These are phyloP conservation scores for Magnolia changhungtana DNA, from an alignment of 164 flowering plant species.

Conservation along the genomic window DNA sequence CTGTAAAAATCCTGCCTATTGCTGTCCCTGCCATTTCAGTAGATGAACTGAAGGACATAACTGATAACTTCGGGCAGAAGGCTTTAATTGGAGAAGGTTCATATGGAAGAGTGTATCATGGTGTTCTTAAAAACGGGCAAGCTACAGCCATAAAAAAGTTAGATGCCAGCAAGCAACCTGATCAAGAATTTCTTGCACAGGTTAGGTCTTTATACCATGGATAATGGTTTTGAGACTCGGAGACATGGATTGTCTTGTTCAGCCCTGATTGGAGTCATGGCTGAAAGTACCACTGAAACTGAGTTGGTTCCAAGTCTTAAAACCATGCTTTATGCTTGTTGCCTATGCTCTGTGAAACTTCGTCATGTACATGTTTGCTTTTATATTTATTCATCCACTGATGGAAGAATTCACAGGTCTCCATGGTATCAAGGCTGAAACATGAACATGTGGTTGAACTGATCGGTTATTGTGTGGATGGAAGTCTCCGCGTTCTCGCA, in stretches of 20 bases:
- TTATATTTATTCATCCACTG: slow-evolving; percentile 3
- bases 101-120: slow-evolving; percentile 88
- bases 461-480: slow-evolving; percentile 83
- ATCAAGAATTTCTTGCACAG: slow-evolving; percentile 89
- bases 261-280: too few species aligned
- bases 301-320: too few species aligned
- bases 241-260: too few species aligned
- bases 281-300: too few species aligned
- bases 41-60: slow-evolving; percentile 76
- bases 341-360: not conserved
- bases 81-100: slow-evolving; percentile 92
- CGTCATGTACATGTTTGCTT: not conserved
- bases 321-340: not conserved
- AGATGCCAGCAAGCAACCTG: slow-evolving; percentile 90
- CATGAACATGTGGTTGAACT: slow-evolving; percentile 76
- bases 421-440: slow-evolving; percentile 81
- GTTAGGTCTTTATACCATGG: slow-evolving; percentile 21
- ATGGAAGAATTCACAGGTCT: slow-evolving; percentile 46
- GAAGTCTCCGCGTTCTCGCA: slow-evolving; percentile 69
- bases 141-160: slow-evolving; percentile 81
- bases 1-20: slow-evolving; percentile 67
- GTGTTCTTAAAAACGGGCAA: slow-evolving; percentile 57
- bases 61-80: slow-evolving; percentile 66
- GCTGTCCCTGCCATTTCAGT: slow-evolving; percentile 61
- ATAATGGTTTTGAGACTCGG: too few species aligned